A percentile compares a stretch with the other conserved stretches of the same genome.
Evolutionary conservation across 2,329 filamentous ascomycete genomes (phyloP).

Genomic region (Cytospora chrysosperma): DNA sequence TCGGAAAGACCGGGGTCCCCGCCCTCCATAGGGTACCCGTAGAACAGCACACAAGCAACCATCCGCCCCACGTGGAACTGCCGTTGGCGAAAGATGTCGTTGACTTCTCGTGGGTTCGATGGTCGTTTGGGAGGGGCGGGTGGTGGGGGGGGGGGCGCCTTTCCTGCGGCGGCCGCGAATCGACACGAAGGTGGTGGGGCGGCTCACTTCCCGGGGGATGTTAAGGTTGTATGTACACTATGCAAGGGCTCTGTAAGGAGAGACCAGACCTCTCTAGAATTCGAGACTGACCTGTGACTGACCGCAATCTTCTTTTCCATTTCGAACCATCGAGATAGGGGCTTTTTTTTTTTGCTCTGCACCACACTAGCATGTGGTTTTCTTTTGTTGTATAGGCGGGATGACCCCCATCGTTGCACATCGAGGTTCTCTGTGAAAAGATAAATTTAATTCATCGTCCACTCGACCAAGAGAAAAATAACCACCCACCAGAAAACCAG

Average conservation of each 20-base stretch:
- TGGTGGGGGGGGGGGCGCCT: neutral
- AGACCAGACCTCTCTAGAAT: neutral
- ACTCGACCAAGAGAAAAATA: too few species aligned
- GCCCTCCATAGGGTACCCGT: neutral
- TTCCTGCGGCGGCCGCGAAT: conserved; percentile 3
- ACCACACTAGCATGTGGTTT: neutral
- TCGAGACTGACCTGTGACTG: neutral
- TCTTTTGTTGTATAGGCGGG: neutral
- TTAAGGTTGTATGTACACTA: too few species aligned
- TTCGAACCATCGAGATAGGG: neutral
- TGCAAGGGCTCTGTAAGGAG: neutral
- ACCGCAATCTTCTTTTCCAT: neutral
- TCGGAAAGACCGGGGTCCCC: neutral
- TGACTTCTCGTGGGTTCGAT: conserved; percentile 23
- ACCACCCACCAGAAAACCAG: too few species aligned
- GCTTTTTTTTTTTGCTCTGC: too few species aligned
- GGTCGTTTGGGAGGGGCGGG: too few species aligned
- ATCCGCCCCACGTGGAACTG: conserved; percentile 21
- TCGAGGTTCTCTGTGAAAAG: neutral
- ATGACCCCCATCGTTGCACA: neutral
- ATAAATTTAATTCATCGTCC: neutral
- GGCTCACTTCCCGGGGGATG: neutral
- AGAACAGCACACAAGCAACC: neutral
- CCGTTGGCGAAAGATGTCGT: conserved; percentile 14
- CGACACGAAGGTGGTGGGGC: conserved; percentile 11